Evolutionary conservation across 257 asterid species (phyloP).

Genomic region (Solanum bulbocastanum): DNA sequence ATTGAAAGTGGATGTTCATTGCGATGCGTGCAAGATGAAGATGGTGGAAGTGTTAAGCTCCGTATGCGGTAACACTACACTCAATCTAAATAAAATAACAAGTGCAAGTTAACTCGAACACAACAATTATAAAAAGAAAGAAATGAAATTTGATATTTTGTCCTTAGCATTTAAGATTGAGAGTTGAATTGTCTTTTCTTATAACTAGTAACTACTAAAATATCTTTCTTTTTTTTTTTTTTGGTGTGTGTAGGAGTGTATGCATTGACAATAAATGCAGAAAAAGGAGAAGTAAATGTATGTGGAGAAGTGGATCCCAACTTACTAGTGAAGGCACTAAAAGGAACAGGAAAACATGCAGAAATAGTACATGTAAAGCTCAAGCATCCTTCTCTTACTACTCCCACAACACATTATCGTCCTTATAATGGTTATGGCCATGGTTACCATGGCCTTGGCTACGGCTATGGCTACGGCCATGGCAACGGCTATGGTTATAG

Average conservation of each 20-base stretch:
- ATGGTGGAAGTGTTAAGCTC: background rate
- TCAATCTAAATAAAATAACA: too few relatives aligned
- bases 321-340: background rate
- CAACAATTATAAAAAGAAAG: too few relatives aligned
- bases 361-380: background rate
- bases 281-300: background rate
- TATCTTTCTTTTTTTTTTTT: background rate
- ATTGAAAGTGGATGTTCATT: background rate
- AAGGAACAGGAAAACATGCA: background rate
- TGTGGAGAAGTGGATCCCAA: background rate
- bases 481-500: background rate
- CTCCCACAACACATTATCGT: background rate
- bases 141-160: background rate
- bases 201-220: background rate
- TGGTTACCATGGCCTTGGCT: background rate
- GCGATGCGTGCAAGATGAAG: background rate
- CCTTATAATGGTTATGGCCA: background rate
- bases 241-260: background rate
- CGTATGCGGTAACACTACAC: background rate
- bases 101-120: too few relatives aligned
- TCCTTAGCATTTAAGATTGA: background rate
- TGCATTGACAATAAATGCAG: slow-evolving; percentile 1
- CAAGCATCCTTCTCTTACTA: background rate
- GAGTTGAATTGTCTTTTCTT: background rate
- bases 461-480: background rate